Conservation (phyloP, 83 land plant genomes). For the Larix sibirica region DNA sequence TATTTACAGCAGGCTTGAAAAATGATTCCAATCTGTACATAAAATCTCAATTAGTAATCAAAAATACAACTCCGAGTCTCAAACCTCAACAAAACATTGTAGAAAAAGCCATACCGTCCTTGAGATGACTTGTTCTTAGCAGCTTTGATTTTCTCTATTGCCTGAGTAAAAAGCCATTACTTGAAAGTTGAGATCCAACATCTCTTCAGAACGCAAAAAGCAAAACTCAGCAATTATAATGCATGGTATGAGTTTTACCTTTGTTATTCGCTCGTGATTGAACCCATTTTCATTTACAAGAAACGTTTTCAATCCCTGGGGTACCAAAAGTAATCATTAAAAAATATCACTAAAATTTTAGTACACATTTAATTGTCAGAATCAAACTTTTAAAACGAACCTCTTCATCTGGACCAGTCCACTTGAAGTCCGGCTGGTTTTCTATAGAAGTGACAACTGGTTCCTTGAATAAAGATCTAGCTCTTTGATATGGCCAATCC, state of each 20-base stretch:
- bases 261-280: slow-evolving; percentile 84
- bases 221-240: not conserved
- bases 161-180: slow-evolving; percentile 38
- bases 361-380: not conserved
- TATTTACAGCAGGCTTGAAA: slow-evolving; percentile 58
- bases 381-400: slow-evolving; percentile 24
- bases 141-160: slow-evolving; percentile 85
- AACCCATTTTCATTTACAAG: slow-evolving; percentile 95
- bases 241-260: slow-evolving; percentile 42
- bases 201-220: not conserved
- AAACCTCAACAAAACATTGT: not conserved
- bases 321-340: slow-evolving; percentile 9
- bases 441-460: slow-evolving; percentile 60
- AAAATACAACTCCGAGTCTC: not conserved
- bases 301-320: slow-evolving; percentile 73
- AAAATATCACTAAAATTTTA: slow-evolving; percentile 1
- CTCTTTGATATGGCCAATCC: slow-evolving; percentile 90
- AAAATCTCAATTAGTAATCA: not conserved
- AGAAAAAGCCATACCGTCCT: slow-evolving; percentile 54
- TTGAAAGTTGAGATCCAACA: slow-evolving; percentile 12
- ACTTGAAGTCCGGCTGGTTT: slow-evolving; percentile 69
- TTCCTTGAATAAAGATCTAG: slow-evolving; percentile 86
- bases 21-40: slow-evolving; percentile 73
- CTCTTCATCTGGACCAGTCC: slow-evolving; percentile 93
- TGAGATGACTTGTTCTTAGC: slow-evolving; percentile 89